Evolutionary conservation across 1,284 basidiomycete genomes (phyloP).

Genomic region (Amylostereum chailletii): DNA sequence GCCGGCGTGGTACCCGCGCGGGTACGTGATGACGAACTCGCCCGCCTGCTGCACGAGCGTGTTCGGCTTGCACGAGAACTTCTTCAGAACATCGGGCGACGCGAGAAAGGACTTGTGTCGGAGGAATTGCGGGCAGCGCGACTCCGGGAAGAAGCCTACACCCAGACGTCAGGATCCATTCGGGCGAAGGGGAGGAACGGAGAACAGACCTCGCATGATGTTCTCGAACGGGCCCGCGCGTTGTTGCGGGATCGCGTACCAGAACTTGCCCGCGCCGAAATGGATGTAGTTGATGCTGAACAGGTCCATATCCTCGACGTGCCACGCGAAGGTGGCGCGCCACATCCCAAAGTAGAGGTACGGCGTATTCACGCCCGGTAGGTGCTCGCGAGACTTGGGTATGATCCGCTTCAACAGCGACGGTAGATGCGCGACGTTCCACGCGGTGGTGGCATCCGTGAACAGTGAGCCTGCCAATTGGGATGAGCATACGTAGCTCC

Average conservation of each 20-base stretch:
- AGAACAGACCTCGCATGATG: constrained; percentile 64
- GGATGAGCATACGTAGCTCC: not conserved
- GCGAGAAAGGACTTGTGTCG: constrained; percentile 96
- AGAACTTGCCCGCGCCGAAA: constrained; percentile 94
- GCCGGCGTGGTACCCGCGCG: constrained; percentile 90
- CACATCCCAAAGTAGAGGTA: constrained; percentile 99
- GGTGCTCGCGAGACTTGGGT: constrained; percentile 52
- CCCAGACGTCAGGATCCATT: constrained; percentile 4
- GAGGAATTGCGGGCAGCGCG: constrained; percentile 88
- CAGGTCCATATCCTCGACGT: constrained; percentile 96
- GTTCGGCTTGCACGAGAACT: constrained; percentile 80
- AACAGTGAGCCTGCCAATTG: constrained; percentile 68
- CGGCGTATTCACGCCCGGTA: constrained; percentile 95
- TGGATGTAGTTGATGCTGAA: constrained; percentile 99
- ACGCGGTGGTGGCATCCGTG: constrained; percentile 70
- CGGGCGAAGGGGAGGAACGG: not conserved
- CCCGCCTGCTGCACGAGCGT: constrained; percentile 83
- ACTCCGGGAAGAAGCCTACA: constrained; percentile 80
- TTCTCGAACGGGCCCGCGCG: constrained; percentile 73
- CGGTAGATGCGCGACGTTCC: constrained; percentile 91
- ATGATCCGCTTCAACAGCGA: constrained; percentile 83
- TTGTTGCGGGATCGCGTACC: constrained; percentile 93
- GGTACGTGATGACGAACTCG: constrained; percentile 96
- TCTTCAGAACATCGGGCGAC: constrained; percentile 77
- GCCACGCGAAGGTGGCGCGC: constrained; percentile 98